Percentiles rank a stretch among this genome's conserved stretches.
Conservation (phyloP, 1,139 yeast genomes). For the Dujonia santamariae region DNA sequence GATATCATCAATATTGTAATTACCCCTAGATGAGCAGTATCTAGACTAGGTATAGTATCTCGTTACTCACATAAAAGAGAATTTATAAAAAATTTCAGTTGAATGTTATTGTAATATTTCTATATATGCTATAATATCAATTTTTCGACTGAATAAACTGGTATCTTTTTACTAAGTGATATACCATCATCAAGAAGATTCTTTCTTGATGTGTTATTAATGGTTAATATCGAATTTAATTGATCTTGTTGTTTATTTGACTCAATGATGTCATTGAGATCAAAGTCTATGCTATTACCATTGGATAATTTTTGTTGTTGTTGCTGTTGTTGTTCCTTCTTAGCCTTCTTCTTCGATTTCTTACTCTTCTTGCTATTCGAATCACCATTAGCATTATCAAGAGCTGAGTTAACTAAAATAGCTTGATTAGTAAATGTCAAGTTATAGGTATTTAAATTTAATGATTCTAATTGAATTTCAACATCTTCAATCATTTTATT, state of each 20-base stretch:
- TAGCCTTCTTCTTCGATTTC: conserved; percentile 17
- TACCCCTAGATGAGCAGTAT: too few species aligned
- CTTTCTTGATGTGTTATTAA: conserved; percentile 29
- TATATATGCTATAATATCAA: conserved; percentile 37
- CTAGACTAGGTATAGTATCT: too few species aligned
- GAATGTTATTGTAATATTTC: too few species aligned
- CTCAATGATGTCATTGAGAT: conserved; percentile 21
- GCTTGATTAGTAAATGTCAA: conserved; percentile 56
- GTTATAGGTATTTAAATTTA: conserved; percentile 51
- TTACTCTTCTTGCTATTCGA: conserved; percentile 14
- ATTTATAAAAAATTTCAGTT: too few species aligned
- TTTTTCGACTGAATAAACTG: conserved; percentile 52
- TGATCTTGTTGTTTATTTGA: conserved; percentile 23
- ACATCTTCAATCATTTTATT: conserved; percentile 42
- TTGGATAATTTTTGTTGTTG: conserved; percentile 8
- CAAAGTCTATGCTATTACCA: too few species aligned
- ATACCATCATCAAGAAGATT: conserved; percentile 25
- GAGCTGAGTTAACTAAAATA: conserved; percentile 23
- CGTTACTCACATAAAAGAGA: too few species aligned
- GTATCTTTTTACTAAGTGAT: conserved; percentile 38
- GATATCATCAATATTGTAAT: too few species aligned
- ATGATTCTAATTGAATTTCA: conserved; percentile 45
- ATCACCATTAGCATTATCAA: conserved; percentile 17
- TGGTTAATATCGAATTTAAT: conserved; percentile 39
- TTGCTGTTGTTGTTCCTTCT: conserved; percentile 12